phyloP scores from a whole-genome alignment of 2,329 filamentous ascomycete genomes.

The Aspergillus ochraceus region DNA sequence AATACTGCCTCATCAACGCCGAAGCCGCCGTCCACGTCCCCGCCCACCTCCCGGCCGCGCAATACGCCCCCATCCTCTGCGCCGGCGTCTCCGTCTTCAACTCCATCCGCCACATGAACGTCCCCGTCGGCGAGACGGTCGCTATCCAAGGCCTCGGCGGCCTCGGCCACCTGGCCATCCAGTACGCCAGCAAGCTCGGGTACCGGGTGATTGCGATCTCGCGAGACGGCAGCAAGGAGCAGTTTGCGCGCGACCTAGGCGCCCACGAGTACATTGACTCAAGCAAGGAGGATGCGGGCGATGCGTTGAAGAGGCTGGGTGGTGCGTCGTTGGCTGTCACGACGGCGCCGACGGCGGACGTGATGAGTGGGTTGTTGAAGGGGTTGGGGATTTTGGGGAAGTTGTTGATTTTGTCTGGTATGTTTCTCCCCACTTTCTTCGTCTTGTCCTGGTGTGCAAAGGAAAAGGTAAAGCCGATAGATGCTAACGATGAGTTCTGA shows the following conservation, averaged over 20 bases:
- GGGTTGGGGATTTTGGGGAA: constrained; percentile 38
- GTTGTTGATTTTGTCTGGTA: constrained; percentile 37
- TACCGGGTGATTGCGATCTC: constrained; percentile 55
- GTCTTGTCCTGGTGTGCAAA: neutral
- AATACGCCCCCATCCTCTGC: constrained; percentile 49
- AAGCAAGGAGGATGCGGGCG: constrained; percentile 34
- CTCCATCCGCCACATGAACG: constrained; percentile 49
- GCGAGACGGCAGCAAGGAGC: constrained; percentile 51
- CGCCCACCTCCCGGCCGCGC: constrained; percentile 47
- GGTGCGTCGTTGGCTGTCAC: constrained; percentile 38
- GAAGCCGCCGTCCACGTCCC: constrained; percentile 50
- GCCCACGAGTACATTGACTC: constrained; percentile 55
- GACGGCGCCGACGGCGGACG: constrained; percentile 37
- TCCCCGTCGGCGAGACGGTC: constrained; percentile 47
- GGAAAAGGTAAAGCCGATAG: neutral
- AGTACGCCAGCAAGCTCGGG: constrained; percentile 55
- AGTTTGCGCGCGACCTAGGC: constrained; percentile 55
- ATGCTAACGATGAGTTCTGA: neutral
- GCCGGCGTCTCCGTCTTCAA: constrained; percentile 54
- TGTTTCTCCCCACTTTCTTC: constrained; percentile 6
- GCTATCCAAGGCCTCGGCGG: constrained; percentile 56
- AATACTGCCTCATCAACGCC: constrained; percentile 39
- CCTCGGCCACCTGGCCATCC: constrained; percentile 54
- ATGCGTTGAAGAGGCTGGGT: constrained; percentile 37
- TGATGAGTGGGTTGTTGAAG: constrained; percentile 36